Conservation (phyloP, 140 eudicot genomes). For the Cichorium intybus region DNA sequence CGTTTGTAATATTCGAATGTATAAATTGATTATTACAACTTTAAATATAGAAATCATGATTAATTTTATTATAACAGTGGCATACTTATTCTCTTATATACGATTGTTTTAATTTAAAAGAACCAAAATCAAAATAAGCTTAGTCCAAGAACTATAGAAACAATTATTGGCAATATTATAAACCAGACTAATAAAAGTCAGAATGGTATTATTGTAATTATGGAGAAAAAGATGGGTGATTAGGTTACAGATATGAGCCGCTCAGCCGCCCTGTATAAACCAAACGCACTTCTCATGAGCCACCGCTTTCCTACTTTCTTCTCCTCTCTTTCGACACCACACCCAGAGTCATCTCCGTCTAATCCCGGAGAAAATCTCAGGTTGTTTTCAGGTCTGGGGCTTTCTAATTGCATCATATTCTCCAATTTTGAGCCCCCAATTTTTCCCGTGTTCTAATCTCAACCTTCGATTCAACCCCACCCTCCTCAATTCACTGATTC, state of each 20-base stretch:
- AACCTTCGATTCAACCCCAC: slow-evolving; percentile 39
- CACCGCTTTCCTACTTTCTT: not conserved
- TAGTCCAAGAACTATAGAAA: not conserved
- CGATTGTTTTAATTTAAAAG: not conserved
- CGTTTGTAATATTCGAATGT: too few species aligned
- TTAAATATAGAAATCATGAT: too few species aligned
- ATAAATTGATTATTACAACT: too few species aligned
- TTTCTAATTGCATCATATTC: not conserved
- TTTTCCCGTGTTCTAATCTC: not conserved
- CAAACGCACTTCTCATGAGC: not conserved
- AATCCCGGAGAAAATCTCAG: slow-evolving; percentile 19
- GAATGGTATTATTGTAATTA: not conserved
- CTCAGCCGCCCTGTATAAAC: slow-evolving; percentile 20
- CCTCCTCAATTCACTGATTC: slow-evolving; percentile 19
- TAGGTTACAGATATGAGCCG: not conserved
- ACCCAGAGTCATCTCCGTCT: slow-evolving; percentile 32
- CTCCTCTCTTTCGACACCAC: slow-evolving; percentile 14
- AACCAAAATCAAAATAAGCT: not conserved
- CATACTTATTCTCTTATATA: too few species aligned
- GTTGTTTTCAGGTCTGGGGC: not conserved
- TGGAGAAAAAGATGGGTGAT: not conserved
- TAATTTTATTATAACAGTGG: too few species aligned
- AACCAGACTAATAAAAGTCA: not conserved
- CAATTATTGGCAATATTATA: not conserved
- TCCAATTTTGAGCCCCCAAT: slow-evolving; percentile 2